A percentile compares a stretch with the other conserved stretches of the same genome.
Conservation (phyloP, 345 rosid genomes). For the Erodium maritimum region DNA sequence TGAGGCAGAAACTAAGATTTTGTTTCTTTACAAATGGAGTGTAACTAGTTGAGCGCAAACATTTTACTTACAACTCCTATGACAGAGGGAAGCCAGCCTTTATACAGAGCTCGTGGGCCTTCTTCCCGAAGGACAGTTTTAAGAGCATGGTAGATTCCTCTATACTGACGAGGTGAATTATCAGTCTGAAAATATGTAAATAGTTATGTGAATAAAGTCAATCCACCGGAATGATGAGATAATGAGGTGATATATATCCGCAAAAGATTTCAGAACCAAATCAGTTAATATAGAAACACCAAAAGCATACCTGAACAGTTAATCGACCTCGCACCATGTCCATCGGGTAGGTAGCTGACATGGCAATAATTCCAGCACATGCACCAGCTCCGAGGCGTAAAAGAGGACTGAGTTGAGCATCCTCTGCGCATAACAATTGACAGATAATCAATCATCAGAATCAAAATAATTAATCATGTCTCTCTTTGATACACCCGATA, state of each 20-base stretch:
- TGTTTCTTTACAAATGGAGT: too few relatives aligned
- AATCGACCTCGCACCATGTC: constrained; percentile 98
- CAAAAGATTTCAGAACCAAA: neutral
- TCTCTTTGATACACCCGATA: too few relatives aligned
- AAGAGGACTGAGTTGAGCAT: constrained; percentile 87
- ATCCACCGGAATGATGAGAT: neutral
- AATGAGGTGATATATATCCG: neutral
- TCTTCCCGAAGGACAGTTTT: constrained; percentile 78
- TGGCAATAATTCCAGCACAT: constrained; percentile 98
- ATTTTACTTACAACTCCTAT: constrained; percentile 87
- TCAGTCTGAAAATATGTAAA: constrained; percentile 61
- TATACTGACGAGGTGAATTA: constrained; percentile 74
- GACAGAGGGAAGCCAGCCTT: constrained; percentile 98
- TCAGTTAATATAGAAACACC: neutral
- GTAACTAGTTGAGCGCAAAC: too few relatives aligned
- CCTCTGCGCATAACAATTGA: constrained; percentile 32
- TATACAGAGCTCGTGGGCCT: constrained; percentile 93
- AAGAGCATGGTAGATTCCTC: constrained; percentile 89
- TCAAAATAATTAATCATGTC: too few relatives aligned
- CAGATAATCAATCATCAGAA: neutral
- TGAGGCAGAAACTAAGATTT: neutral
- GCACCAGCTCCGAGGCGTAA: constrained; percentile 99
- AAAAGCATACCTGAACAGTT: constrained; percentile 77
- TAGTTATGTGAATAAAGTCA: constrained; percentile 3
- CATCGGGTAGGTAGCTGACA: constrained; percentile 99